Conservation (phyloP, 345 rosid species). For the Limnanthes douglasii region DNA sequence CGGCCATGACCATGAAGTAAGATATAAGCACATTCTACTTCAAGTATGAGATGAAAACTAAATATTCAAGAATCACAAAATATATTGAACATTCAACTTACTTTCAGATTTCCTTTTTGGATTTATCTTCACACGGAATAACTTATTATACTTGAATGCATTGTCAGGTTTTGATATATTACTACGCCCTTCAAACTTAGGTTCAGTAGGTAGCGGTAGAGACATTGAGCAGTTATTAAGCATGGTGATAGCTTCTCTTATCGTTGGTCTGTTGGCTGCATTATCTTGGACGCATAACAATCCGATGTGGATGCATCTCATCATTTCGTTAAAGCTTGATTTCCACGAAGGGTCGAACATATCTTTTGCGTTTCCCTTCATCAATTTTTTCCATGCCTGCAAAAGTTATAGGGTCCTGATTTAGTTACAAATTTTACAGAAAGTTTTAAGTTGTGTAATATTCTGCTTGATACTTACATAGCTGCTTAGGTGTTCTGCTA, state of each 20-base stretch:
- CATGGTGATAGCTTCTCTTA: conserved; percentile 19
- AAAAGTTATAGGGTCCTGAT: conserved; percentile 6
- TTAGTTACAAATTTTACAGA: neutral
- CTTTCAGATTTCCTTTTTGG: too few relatives aligned
- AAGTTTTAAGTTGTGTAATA: neutral
- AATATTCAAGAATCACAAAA: too few relatives aligned
- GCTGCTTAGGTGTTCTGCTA: neutral
- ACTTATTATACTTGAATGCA: too few relatives aligned
- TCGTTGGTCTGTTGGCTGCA: conserved; percentile 22
- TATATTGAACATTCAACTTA: too few relatives aligned
- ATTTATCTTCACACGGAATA: too few relatives aligned
- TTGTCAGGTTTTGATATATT: too few relatives aligned
- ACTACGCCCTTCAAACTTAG: too few relatives aligned
- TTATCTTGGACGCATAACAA: conserved; percentile 36
- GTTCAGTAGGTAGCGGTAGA: conserved; percentile 12
- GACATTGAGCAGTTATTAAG: conserved; percentile 16
- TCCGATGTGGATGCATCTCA: conserved; percentile 28
- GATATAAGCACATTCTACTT: too few relatives aligned
- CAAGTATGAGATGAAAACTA: too few relatives aligned
- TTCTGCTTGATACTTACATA: neutral
- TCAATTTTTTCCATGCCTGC: conserved; percentile 17
- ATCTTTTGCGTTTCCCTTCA: too few relatives aligned
- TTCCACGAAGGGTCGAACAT: too few relatives aligned
- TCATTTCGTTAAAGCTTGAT: conserved; percentile 22
- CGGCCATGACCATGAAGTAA: too few relatives aligned